Percentiles rank a stretch among this genome's conserved stretches.
These are phyloP conservation scores for Exserohilum rostratum DNA, from an alignment of 2,329 filamentous ascomycete species.

Conservation along the genomic window DNA sequence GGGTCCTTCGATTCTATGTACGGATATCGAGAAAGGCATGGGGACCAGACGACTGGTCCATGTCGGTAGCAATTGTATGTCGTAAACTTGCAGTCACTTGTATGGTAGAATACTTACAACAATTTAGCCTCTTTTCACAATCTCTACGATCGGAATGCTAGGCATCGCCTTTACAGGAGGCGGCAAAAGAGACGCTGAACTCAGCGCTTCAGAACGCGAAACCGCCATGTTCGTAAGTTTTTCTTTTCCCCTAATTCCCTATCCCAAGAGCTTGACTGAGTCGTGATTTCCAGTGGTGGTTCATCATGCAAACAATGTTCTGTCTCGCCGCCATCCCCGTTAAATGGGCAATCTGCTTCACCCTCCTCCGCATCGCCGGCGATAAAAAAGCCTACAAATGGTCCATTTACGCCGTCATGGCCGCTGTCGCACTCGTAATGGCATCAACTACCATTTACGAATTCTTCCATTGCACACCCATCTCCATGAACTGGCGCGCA, in stretches of 20 bases:
- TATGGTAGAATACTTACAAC: no score
- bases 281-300: constrained; percentile 15
- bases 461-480: constrained; percentile 26
- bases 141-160: constrained; percentile 18
- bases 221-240: constrained; percentile 21
- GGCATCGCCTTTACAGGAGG: constrained; percentile 22
- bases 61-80: constrained; percentile 24
- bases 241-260: no score
- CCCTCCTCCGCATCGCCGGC: constrained; percentile 41
- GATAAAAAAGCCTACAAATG: constrained; percentile 32
- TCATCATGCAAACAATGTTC: constrained; percentile 24
- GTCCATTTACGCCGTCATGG: constrained; percentile 33
- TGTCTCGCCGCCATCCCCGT: constrained; percentile 26
- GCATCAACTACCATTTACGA: constrained; percentile 45
- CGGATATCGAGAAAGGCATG: constrained; percentile 26
- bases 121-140: constrained; percentile 11
- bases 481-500: constrained; percentile 36
- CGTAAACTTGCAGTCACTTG: no score
- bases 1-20: constrained; percentile 20
- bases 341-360: constrained; percentile 45
- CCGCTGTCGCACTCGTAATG: constrained; percentile 34
- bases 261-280: neutral
- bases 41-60: constrained; percentile 41
- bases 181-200: constrained; percentile 11
- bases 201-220: constrained; percentile 5